Evolutionary conservation across 495 filamentous ascomycete species (phyloP).

Genomic region (Trichoderma gamsii): DNA sequence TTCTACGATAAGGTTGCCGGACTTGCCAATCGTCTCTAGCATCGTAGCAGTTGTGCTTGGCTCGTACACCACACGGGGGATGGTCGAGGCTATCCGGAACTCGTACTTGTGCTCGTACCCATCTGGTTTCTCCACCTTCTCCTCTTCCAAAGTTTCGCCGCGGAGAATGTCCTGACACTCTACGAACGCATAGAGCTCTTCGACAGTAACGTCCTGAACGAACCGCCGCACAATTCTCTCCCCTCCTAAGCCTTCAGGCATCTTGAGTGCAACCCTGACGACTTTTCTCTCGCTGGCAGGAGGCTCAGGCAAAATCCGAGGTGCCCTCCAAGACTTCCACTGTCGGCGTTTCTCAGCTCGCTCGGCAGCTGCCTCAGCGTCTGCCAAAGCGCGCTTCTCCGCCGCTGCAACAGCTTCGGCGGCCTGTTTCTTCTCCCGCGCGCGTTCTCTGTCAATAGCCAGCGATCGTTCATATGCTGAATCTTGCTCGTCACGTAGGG

Average conservation of each 20-base stretch:
- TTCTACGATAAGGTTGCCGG: slow-evolving; percentile 86
- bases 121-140: slow-evolving; percentile 46
- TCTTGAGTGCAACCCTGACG: slow-evolving; percentile 75
- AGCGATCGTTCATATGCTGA: slow-evolving; percentile 87
- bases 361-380: slow-evolving; percentile 56
- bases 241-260: slow-evolving; percentile 56
- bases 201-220: slow-evolving; percentile 54
- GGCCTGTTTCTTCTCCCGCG: slow-evolving; percentile 64
- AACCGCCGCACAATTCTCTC: slow-evolving; percentile 71
- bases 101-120: slow-evolving; percentile 70
- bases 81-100: slow-evolving; percentile 73
- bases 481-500: slow-evolving; percentile 76
- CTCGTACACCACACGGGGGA: slow-evolving; percentile 75
- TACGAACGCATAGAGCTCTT: slow-evolving; percentile 93
- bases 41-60: slow-evolving; percentile 58
- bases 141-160: slow-evolving; percentile 28
- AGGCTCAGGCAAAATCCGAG: slow-evolving; percentile 62
- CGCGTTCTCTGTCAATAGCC: slow-evolving; percentile 78
- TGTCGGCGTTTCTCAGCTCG: slow-evolving; percentile 52
- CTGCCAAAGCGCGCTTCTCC: slow-evolving; percentile 47
- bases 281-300: slow-evolving; percentile 54
- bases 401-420: slow-evolving; percentile 60
- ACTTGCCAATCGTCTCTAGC: slow-evolving; percentile 66
- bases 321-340: slow-evolving; percentile 78
- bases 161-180: slow-evolving; percentile 73